These are phyloP conservation scores for Gypsophila paniculata DNA, from an alignment of 179 eudicot genomes.

Conservation along the genomic window DNA sequence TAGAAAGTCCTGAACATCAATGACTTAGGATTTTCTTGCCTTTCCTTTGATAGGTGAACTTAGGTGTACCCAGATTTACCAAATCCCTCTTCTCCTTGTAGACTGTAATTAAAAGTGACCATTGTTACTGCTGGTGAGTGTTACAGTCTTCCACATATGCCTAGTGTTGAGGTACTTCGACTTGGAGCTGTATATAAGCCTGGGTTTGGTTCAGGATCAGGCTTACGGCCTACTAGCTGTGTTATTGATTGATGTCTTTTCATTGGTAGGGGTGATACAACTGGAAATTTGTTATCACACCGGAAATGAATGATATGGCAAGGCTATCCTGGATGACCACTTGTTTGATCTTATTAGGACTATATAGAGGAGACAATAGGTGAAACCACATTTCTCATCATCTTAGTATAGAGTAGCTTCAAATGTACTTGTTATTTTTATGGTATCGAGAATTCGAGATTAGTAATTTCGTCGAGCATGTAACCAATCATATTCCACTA, in stretches of 20 bases:
- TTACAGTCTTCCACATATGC: background rate
- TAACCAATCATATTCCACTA: background rate
- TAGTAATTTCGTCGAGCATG: background rate
- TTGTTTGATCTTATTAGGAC: background rate
- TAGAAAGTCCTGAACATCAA: background rate
- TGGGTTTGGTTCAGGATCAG: background rate
- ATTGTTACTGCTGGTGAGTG: background rate
- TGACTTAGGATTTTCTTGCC: background rate
- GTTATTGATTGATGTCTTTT: background rate
- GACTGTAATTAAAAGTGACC: background rate
- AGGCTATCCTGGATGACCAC: background rate
- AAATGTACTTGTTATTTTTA: background rate
- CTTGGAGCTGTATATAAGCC: background rate
- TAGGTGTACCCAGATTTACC: background rate
- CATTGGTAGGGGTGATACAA: background rate
- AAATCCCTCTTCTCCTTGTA: background rate
- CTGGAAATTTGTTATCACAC: background rate
- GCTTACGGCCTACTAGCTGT: background rate
- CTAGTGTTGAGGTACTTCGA: background rate
- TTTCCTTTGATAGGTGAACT: background rate
- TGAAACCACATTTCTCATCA: background rate
- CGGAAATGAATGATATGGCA: background rate
- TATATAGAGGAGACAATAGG: background rate
- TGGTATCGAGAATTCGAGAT: background rate
- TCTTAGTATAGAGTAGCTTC: background rate